Evolutionary conservation across 2,329 filamentous ascomycete species (phyloP).

Genomic region (Penicillium griseofulvum): DNA sequence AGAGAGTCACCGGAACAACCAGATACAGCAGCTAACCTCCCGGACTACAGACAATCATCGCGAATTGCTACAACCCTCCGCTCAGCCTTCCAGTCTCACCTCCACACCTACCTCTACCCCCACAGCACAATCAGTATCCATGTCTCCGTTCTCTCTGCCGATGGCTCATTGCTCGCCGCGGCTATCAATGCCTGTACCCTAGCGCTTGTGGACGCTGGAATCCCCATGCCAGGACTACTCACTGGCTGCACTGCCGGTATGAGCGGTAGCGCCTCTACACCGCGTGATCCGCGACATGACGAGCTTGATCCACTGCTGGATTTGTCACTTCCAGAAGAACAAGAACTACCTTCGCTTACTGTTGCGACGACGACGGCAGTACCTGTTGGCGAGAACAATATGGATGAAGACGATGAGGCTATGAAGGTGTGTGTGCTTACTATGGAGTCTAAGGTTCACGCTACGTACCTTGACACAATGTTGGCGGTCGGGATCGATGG

Average conservation of each 20-base stretch:
- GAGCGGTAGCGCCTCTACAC: constrained; percentile 48
- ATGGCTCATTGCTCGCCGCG: constrained; percentile 84
- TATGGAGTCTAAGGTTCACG: constrained; percentile 86
- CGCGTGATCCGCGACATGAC: constrained; percentile 42
- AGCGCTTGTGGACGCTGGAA: constrained; percentile 88
- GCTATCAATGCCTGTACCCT: constrained; percentile 89
- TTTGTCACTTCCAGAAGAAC: constrained; percentile 48
- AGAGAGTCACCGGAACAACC: not conserved
- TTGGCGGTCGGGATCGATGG: constrained; percentile 87
- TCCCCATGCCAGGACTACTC: constrained; percentile 92
- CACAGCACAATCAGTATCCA: constrained; percentile 80
- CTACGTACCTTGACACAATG: constrained; percentile 80
- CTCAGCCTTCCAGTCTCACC: constrained; percentile 69
- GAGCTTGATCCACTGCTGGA: constrained; percentile 45
- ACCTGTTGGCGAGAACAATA: constrained; percentile 56
- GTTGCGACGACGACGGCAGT: constrained; percentile 63
- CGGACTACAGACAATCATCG: constrained; percentile 62
- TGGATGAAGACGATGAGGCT: constrained; percentile 42
- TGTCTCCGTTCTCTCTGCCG: constrained; percentile 82
- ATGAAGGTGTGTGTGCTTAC: constrained; percentile 71
- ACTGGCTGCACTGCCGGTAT: constrained; percentile 82
- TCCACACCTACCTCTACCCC: constrained; percentile 86
- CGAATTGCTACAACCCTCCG: constrained; percentile 64
- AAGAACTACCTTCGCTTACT: constrained; percentile 85
- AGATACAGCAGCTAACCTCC: not conserved